Evolutionary conservation across 2,329 filamentous ascomycete genomes (phyloP).

Genomic region (Hymenotorrendiella dingleyae): DNA sequence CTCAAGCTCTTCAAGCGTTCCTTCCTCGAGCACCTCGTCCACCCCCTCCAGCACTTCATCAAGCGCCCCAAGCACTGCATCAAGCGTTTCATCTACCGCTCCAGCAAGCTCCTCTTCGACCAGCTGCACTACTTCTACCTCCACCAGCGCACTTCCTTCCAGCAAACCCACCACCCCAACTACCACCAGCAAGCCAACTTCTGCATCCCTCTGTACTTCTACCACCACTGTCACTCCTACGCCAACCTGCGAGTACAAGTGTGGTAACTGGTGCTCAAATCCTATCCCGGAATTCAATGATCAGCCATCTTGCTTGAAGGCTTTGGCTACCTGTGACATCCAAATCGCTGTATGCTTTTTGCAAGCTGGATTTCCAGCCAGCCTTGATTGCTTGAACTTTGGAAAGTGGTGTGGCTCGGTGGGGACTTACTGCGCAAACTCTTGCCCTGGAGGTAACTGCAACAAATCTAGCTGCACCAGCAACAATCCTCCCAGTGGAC

Average conservation of each 20-base stretch:
- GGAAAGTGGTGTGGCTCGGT: slow-evolving; percentile 44
- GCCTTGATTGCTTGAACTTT: slow-evolving; percentile 46
- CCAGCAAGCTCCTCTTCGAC: slow-evolving; percentile 6
- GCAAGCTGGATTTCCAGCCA: slow-evolving; percentile 44
- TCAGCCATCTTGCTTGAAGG: slow-evolving; percentile 35
- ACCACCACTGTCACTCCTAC: slow-evolving; percentile 36
- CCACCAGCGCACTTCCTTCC: not conserved
- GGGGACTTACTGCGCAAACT: slow-evolving; percentile 37
- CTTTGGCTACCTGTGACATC: slow-evolving; percentile 36
- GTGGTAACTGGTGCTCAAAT: slow-evolving; percentile 48
- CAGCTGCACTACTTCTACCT: not conserved
- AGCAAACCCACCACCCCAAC: slow-evolving; percentile 11
- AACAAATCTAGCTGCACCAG: slow-evolving; percentile 40
- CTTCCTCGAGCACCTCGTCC: slow-evolving; percentile 7
- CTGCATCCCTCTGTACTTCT: slow-evolving; percentile 40
- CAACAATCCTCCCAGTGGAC: slow-evolving; percentile 36
- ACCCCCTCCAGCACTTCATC: slow-evolving; percentile 10
- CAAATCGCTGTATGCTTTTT: slow-evolving; percentile 47
- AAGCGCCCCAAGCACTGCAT: slow-evolving; percentile 3
- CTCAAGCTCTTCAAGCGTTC: not conserved
- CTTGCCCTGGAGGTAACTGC: slow-evolving; percentile 33
- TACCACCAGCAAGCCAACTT: slow-evolving; percentile 31
- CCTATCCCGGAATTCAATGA: slow-evolving; percentile 44
- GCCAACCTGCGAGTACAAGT: slow-evolving; percentile 47
- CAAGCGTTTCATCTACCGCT: slow-evolving; percentile 5